Evolutionary conservation across 192 early-diverging fungal species (phyloP), one percentile per base, ranked within the genome.

Genomic region (Backusella morwellensis): DNA sequence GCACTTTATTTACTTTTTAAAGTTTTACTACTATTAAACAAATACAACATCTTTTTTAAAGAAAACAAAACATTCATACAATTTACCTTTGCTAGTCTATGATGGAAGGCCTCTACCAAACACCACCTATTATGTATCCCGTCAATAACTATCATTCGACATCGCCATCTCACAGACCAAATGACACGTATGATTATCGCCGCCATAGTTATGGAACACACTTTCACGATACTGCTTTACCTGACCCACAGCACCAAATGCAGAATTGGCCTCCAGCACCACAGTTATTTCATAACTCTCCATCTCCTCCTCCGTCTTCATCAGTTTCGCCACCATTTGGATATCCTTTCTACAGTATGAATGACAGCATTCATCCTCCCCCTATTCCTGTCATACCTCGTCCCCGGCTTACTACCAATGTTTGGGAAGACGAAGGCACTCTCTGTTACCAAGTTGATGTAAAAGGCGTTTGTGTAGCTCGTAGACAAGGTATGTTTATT

Each of bases 391-490:
- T 41, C 1, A 29, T 76, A 5, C 75, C 68, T 36, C 67, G 79
- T 54, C 88, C 81, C 69, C 86, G 77, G 77, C 80, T 85, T 77
- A 92, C 92, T 21, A 93, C 91, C 19, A 93, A 91, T 54, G 86
- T 93, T 71, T 94, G 93, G 93, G 93, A 93, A 80, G 93, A 93
- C 84, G 93, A 94, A 84, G 86, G 87, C 35, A 94, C 93, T 23
- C 80, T 92, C 69, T 92, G 92, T 69, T 94, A 90, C 77, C 93
- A 94, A 81, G 92, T 94, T 40, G 92, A 94, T 85, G 92, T 88
- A 66, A 88, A 90, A 79, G 90, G 91, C 8, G 90, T 92, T 41
- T 94, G 92, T 78, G 93, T 94, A 23, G 92, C 93, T n/a, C 87
- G 93, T 76, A 86, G 93, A 80, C 80, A 89, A 75, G 88, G 88